Base-by-base conservation (phyloP, 1,284 basidiomycete species). In the Caloboletus firmus region DNA sequence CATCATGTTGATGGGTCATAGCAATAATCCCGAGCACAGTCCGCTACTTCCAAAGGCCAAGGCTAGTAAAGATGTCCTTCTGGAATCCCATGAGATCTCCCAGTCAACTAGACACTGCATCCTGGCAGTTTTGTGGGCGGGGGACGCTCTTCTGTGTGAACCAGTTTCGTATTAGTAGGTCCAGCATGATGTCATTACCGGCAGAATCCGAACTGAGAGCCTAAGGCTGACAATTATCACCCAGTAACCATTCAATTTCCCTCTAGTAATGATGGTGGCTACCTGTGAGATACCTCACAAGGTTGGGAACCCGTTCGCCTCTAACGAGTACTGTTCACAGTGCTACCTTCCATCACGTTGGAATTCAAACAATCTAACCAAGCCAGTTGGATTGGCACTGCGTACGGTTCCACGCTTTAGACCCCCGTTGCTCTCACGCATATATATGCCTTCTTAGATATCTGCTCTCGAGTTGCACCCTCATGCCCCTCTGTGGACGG, bases 261-360 rank as follows among this genome's bases (percentile, higher is more conserved):
- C 9, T 35, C 13, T n/a, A 67, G 62, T 63, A 11, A 67, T 63
- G 5, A 63, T 63, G 58, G 63, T 65, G 8, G 65, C 62, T 17
- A 67, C 61, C 1, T 41, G 61, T 67, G 35, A 7, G 60, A 13
- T 26, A 12, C 9, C 31, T 31, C 17, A 18, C 35, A 2, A 4
- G 2, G 2, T 7, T 39, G 26, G n/a, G 5, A 12, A 17, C 13
- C 1, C 10, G 10, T 12, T 42, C n/a, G 3, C 20, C 11, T 42
- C 51, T 62, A 4, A 64, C 12, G 3, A n/a, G 6, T 31, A 10
- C n/a, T 15, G 18, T 24, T 12, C n/a, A 17, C 20, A 65, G 61
- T 62, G 18, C 30, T 62, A 0, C 62, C 60, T 10, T 56, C 62
- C 5, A 64, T 62, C 37, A 62, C 60, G 1, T 62, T 59, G 11